Evolutionary conservation across 257 asterid genomes (phyloP).

Genomic region (Mitragyna speciosa): DNA sequence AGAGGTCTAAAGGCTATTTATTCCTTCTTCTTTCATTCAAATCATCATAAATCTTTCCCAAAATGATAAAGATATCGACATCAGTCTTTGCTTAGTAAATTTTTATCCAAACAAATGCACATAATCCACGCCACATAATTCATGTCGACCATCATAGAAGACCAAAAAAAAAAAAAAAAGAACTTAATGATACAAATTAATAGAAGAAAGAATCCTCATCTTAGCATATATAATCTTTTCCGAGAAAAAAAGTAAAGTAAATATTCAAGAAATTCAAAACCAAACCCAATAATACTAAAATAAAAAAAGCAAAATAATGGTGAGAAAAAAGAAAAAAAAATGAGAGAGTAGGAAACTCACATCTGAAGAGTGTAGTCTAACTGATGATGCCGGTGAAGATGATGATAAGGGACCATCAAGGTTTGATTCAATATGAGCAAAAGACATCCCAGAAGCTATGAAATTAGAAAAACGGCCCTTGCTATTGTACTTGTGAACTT

Average conservation of each 20-base stretch:
- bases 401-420: conserved; percentile 43
- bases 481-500: conserved; percentile 23
- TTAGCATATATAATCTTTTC: not conserved
- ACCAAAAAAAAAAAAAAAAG: no score
- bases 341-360: conserved; percentile 59
- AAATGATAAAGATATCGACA: not conserved
- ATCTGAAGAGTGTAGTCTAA: conserved; percentile 45
- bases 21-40: not conserved
- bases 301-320: no score
- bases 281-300: no score
- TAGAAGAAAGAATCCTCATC: no score
- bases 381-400: conserved; percentile 36
- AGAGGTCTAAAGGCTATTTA: not conserved
- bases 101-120: not conserved
- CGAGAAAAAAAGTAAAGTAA: not conserved
- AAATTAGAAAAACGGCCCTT: conserved; percentile 28
- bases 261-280: no score
- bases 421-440: conserved; percentile 47
- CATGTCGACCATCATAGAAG: no score
- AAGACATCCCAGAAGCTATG: conserved; percentile 56
- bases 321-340: no score
- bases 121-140: not conserved
- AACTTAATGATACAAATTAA: no score
- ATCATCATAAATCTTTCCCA: not conserved
- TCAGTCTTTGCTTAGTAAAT: not conserved